Conservation (phyloP, 1,284 basidiomycete species). For the Irpex sp. region DNA sequence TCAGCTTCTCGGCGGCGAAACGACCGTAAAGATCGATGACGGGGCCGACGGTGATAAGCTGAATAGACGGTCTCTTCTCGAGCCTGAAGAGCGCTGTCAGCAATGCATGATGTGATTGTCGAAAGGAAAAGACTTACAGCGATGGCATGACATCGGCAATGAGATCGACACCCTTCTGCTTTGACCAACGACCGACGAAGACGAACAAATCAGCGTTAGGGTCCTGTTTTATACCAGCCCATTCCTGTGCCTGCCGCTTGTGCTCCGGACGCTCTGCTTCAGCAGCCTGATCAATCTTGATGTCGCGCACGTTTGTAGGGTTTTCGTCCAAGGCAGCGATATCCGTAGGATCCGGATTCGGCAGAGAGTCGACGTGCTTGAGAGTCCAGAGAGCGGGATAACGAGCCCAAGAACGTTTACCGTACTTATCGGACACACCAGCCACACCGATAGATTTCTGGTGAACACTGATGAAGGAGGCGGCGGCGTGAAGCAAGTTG, state of each 20-base stretch:
- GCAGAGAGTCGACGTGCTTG: constrained; percentile 90
- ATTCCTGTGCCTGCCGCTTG: constrained; percentile 90
- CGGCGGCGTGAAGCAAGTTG: constrained; percentile 89
- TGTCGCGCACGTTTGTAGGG: constrained; percentile 66
- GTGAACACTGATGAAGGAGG: constrained; percentile 87
- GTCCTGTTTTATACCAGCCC: constrained; percentile 90
- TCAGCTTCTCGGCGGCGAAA: constrained; percentile 90
- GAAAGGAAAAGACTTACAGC: constrained; percentile 47
- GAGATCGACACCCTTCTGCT: constrained; percentile 93
- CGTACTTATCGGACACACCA: constrained; percentile 94
- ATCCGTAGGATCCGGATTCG: constrained; percentile 91
- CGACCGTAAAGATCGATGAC: constrained; percentile 93
- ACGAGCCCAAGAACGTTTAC: constrained; percentile 92
- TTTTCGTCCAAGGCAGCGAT: constrained; percentile 87
- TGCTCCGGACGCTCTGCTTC: constrained; percentile 85
- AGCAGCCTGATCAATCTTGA: constrained; percentile 77
- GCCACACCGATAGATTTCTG: constrained; percentile 92
- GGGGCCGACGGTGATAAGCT: constrained; percentile 86
- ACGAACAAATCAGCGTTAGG: constrained; percentile 87
- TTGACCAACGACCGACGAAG: constrained; percentile 95
- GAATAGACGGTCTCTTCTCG: constrained; percentile 83
- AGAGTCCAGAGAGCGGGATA: constrained; percentile 94
- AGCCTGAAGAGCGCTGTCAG: constrained; percentile 42
- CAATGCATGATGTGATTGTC: not conserved
- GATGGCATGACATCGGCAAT: constrained; percentile 93